Conservation (phyloP, 805 yeast species). For the Lipomyces starkeyi region DNA sequence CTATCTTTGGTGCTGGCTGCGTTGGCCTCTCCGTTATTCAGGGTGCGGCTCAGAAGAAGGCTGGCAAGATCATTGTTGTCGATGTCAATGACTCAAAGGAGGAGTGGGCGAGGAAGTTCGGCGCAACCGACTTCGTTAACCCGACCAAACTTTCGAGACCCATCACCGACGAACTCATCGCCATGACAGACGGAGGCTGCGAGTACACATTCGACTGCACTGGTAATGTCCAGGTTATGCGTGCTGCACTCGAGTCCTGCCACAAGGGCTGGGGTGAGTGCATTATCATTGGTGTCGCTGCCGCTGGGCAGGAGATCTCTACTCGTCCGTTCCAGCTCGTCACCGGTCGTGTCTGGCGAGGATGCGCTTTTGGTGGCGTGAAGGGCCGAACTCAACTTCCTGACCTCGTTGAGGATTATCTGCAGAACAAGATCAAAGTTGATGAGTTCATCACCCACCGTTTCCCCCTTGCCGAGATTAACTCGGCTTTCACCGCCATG, state of each 20-base stretch:
- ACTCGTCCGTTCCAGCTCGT: constrained; percentile 99
- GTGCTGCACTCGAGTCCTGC: constrained; percentile 94
- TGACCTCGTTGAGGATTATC: constrained; percentile 82
- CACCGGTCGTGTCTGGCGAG: constrained; percentile 98
- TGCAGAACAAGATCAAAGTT: constrained; percentile 80
- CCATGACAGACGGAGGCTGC: constrained; percentile 95
- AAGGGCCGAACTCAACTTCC: constrained; percentile 97
- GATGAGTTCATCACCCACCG: constrained; percentile 95
- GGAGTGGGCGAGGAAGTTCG: constrained; percentile 85
- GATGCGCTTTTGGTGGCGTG: constrained; percentile 99
- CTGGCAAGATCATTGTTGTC: constrained; percentile 75
- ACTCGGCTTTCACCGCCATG: constrained; percentile 92
- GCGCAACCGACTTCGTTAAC: constrained; percentile 94
- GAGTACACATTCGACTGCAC: constrained; percentile 98
- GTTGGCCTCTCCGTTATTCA: constrained; percentile 96
- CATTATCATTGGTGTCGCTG: constrained; percentile 95
- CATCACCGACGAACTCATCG: constrained; percentile 81
- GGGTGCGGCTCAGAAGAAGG: constrained; percentile 87
- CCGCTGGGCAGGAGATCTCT: constrained; percentile 95
- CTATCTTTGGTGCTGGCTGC: constrained; percentile 97
- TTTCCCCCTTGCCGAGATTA: constrained; percentile 76
- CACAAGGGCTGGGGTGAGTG: constrained; percentile 99
- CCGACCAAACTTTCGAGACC: constrained; percentile 74
- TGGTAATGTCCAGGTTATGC: constrained; percentile 94
- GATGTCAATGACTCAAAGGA: constrained; percentile 86